phyloP scores from a whole-genome alignment of 495 filamentous ascomycete species.

The Platismatia glauca region DNA sequence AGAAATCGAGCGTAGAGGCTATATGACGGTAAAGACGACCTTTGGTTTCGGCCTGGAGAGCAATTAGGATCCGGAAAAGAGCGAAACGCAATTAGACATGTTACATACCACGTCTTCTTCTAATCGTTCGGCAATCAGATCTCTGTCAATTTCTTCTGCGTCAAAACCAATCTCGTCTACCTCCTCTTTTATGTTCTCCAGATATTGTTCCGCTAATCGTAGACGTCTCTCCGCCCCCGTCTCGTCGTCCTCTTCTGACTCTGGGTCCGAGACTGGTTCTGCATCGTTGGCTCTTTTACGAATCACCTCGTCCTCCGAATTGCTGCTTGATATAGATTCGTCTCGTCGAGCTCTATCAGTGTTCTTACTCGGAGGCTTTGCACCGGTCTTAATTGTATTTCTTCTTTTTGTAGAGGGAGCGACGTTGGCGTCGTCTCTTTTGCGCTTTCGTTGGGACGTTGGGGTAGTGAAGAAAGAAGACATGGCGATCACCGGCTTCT shows the following conservation, averaged over 20 bases:
- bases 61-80: neutral
- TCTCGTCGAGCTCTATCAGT: conserved; percentile 39
- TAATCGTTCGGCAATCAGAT: conserved; percentile 80
- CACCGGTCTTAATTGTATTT: conserved; percentile 24
- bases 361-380: conserved; percentile 26
- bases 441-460: conserved; percentile 70
- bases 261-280: conserved; percentile 39
- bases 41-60: conserved; percentile 63
- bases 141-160: conserved; percentile 83
- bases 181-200: conserved; percentile 80
- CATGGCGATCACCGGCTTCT: conserved; percentile 38
- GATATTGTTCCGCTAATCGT: conserved; percentile 83
- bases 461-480: conserved; percentile 82
- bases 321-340: conserved; percentile 83
- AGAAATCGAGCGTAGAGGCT: conserved; percentile 58
- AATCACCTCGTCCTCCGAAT: conserved; percentile 52
- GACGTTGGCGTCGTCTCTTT: conserved; percentile 46
- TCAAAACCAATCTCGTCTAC: conserved; percentile 80
- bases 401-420: conserved; percentile 46
- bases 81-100: neutral
- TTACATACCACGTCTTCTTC: conserved; percentile 62
- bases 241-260: conserved; percentile 57
- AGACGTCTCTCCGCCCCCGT: conserved; percentile 81
- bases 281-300: conserved; percentile 22
- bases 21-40: conserved; percentile 77